phyloP scores from a whole-genome alignment of 208 protist genomes.

The Crithidia expoeki region DNA sequence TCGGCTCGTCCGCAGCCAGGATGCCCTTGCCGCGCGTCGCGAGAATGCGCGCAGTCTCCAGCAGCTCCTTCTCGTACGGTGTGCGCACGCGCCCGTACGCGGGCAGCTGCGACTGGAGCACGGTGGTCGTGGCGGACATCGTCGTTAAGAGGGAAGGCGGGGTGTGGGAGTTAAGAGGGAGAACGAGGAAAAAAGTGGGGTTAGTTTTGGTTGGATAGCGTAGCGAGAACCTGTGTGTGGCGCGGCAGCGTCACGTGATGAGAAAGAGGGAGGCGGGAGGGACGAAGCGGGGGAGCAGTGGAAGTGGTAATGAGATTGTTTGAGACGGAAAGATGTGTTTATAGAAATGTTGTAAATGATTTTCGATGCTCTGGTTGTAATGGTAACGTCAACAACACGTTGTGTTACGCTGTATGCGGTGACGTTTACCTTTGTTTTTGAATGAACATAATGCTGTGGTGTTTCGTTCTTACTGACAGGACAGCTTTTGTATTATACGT shows the following conservation, averaged over 20 bases:
- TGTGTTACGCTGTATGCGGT: too few relatives aligned
- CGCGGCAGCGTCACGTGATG: background rate
- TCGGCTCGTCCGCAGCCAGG: conserved; percentile 93
- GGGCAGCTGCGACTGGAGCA: conserved; percentile 37
- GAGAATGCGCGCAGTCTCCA: conserved; percentile 37
- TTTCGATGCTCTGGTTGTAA: background rate
- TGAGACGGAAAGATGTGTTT: background rate
- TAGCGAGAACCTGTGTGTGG: too few relatives aligned
- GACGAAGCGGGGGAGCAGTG: background rate
- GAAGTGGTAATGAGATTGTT: background rate
- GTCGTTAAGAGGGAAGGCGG: background rate
- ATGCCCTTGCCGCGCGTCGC: conserved; percentile 90
- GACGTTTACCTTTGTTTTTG: too few relatives aligned
- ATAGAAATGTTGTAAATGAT: background rate
- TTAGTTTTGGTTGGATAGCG: too few relatives aligned
- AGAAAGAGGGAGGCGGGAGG: background rate
- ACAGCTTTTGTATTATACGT: too few relatives aligned
- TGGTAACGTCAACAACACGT: background rate
- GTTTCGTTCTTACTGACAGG: too few relatives aligned
- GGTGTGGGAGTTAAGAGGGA: background rate
- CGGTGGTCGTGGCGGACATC: too few relatives aligned
- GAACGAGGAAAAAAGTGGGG: background rate
- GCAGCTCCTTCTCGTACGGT: conserved; percentile 39
- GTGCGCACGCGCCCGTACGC: conserved; percentile 37
- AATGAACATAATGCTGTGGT: too few relatives aligned